Conservation (phyloP, 139 green algal genomes). For the Mesostigma viride region DNA sequence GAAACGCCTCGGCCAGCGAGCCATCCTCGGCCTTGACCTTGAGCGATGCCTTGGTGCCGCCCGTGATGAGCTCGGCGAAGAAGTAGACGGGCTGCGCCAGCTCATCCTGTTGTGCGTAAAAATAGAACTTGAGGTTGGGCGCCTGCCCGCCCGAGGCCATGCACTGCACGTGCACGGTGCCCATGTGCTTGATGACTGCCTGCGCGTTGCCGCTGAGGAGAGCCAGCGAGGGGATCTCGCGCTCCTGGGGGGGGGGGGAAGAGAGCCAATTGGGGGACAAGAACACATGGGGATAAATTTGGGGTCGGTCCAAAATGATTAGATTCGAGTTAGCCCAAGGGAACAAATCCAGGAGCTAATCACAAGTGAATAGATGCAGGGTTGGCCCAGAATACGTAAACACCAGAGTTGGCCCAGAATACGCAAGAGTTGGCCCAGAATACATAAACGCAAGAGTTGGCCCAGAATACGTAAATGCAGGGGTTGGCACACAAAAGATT, state of each 20-base stretch:
- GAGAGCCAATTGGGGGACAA: no score
- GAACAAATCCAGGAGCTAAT: constrained; percentile 5
- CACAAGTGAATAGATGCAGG: constrained; percentile 6
- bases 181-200: constrained; percentile 40
- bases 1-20: background rate
- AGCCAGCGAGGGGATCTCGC: background rate
- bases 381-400: no score
- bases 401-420: no score
- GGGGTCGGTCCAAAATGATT: constrained; percentile 5
- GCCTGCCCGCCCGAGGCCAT: constrained; percentile 61
- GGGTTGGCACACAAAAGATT: no score
- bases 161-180: constrained; percentile 41
- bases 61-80: background rate
- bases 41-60: background rate
- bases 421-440: no score
- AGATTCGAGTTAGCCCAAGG: background rate
- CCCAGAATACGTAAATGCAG: no score
- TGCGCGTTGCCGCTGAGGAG: background rate
- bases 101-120: constrained; percentile 50
- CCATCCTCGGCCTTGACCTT: background rate
- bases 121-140: constrained; percentile 62
- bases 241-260: constrained; percentile 19
- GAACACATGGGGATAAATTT: constrained; percentile 14
- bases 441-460: no score
- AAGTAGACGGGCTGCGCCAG: background rate